Conservation (phyloP, 257 asterid species). For the Leptodermis oblonga region DNA sequence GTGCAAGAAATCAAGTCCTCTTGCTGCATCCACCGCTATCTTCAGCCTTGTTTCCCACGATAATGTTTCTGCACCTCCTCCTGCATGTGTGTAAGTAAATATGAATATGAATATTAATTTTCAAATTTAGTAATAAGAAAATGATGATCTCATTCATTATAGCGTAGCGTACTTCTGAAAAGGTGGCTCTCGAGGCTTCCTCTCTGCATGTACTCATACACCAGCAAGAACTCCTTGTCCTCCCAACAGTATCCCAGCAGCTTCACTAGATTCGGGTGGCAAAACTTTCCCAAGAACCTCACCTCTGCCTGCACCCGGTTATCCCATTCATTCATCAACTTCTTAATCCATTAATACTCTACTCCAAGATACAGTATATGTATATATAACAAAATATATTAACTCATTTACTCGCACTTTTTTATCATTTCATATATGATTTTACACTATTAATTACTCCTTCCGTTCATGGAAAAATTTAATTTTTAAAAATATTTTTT, state of each 20-base stretch:
- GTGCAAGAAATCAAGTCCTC: slow-evolving; percentile 66
- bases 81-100: background rate
- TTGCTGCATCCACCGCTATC: slow-evolving; percentile 80
- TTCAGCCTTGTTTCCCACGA: slow-evolving; percentile 68
- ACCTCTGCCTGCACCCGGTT: slow-evolving; percentile 73
- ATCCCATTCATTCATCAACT: background rate
- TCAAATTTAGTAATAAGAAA: too few relatives aligned
- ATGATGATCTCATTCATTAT: too few relatives aligned
- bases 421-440: too few relatives aligned
- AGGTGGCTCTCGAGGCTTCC: slow-evolving; percentile 93
- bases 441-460: too few relatives aligned
- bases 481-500: too few relatives aligned
- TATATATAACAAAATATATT: too few relatives aligned
- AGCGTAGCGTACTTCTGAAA: slow-evolving; percentile 51
- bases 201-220: slow-evolving; percentile 72
- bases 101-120: background rate
- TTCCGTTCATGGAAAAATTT: too few relatives aligned
- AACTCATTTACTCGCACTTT: too few relatives aligned
- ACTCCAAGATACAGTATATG: too few relatives aligned
- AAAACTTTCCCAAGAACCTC: slow-evolving; percentile 76
- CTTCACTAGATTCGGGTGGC: slow-evolving; percentile 85
- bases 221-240: slow-evolving; percentile 64
- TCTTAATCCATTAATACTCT: too few relatives aligned
- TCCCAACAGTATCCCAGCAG: slow-evolving; percentile 92
- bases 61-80: slow-evolving; percentile 60